phyloP scores from a whole-genome alignment of 169 alveolate genomes.

The Babesia divergens region DNA sequence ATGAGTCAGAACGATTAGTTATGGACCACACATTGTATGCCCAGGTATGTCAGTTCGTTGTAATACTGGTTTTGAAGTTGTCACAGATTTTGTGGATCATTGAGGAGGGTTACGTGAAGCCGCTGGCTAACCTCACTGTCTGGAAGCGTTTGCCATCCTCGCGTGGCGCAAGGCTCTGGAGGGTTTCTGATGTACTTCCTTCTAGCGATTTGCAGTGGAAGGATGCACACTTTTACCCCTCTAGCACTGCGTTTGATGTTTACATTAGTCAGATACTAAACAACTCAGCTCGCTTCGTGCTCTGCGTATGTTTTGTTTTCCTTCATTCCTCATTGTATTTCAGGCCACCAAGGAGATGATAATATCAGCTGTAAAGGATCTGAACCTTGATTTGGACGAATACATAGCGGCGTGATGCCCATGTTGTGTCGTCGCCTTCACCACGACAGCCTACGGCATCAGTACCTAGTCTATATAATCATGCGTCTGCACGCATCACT shows the following conservation, averaged over 20 bases:
- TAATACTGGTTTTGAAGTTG: background rate
- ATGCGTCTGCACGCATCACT: background rate
- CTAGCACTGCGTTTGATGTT: background rate
- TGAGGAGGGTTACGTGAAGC: constrained; percentile 38
- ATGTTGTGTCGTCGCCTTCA: background rate
- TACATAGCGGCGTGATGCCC: too few species aligned
- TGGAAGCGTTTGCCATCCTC: constrained; percentile 19
- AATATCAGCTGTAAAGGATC: constrained; percentile 8
- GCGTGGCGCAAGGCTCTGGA: constrained; percentile 23
- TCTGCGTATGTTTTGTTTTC: constrained; percentile 16
- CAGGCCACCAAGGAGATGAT: constrained; percentile 42
- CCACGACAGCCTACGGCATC: background rate
- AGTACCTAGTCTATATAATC: background rate
- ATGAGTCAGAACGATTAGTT: background rate
- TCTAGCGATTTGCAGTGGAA: constrained; percentile 24
- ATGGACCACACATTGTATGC: constrained; percentile 24
- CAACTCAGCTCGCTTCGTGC: constrained; percentile 14
- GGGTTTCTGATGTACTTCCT: background rate
- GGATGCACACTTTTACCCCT: background rate
- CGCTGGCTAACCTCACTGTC: background rate
- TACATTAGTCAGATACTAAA: constrained; percentile 14
- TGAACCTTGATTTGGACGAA: constrained; percentile 12
- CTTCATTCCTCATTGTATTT: background rate
- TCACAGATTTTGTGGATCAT: constrained; percentile 38
- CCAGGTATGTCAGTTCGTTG: constrained; percentile 15